phyloP scores from a whole-genome alignment of 163 green algal species.

The Scenedesmus sp. region DNA sequence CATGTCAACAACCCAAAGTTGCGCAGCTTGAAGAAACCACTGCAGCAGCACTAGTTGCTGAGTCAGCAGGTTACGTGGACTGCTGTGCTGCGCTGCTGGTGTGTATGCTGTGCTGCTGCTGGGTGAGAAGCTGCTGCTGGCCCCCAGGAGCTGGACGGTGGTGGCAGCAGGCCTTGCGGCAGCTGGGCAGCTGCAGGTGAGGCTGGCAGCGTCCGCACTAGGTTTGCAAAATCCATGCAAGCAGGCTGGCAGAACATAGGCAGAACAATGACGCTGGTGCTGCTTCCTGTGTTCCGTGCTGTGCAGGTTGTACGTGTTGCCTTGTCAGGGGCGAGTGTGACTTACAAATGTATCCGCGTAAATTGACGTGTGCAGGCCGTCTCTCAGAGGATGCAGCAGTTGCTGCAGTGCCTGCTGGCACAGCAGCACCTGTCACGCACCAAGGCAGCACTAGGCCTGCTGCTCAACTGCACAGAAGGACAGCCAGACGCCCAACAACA shows the following conservation, averaged over 20 bases:
- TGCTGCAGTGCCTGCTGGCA: slow-evolving; percentile 32
- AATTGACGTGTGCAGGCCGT: slow-evolving; percentile 32
- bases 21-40: background rate
- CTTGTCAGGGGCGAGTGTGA: background rate
- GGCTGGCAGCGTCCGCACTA: too few relatives aligned
- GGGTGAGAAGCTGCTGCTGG: slow-evolving; percentile 42
- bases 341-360: background rate
- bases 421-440: slow-evolving; percentile 16
- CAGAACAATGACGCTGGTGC: too few relatives aligned
- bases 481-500: slow-evolving; percentile 21
- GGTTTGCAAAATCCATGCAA: too few relatives aligned
- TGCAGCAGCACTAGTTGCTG: background rate
- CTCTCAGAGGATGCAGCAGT: slow-evolving; percentile 18
- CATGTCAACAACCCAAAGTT: background rate
- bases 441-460: slow-evolving; percentile 40
- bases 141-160: slow-evolving; percentile 21
- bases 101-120: slow-evolving; percentile 49
- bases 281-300: background rate
- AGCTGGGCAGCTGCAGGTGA: background rate
- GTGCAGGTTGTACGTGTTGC: too few relatives aligned
- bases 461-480: slow-evolving; percentile 18
- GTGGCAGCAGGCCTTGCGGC: slow-evolving; percentile 33
- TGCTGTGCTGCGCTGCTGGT: slow-evolving; percentile 6
- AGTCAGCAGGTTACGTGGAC: background rate
- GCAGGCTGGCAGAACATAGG: too few relatives aligned